A percentile compares a stretch with the other conserved stretches of the same genome.
phyloP scores from a whole-genome alignment of 352 stramenopile species.

The Achlya hypogyna region DNA sequence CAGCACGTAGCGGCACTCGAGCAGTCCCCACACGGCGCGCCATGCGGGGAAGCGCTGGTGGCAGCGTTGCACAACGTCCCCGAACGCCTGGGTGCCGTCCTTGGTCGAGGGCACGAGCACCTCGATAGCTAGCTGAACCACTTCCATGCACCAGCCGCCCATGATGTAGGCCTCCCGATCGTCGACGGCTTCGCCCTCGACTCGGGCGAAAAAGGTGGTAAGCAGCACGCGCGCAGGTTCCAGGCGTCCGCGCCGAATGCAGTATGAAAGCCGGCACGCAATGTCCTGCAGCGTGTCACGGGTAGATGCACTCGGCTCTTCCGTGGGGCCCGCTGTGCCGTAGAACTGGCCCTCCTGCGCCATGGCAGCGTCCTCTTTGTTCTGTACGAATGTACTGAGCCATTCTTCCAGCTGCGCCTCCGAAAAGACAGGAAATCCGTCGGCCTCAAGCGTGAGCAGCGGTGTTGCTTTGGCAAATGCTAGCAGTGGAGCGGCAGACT shows the following conservation, averaged over 20 bases:
- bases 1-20: conserved; percentile 75
- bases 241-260: conserved; percentile 61
- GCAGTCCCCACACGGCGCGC: conserved; percentile 49
- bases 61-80: conserved; percentile 55
- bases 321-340: no score
- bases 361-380: conserved; percentile 35
- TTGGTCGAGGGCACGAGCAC: conserved; percentile 23
- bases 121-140: conserved; percentile 25
- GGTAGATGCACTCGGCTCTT: no score
- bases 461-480: neutral
- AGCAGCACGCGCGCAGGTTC: conserved; percentile 68
- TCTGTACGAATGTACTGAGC: conserved; percentile 46
- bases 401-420: conserved; percentile 71
- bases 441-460: conserved; percentile 23
- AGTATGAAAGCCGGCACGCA: conserved; percentile 49
- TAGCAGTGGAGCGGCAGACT: neutral
- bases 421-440: conserved; percentile 43
- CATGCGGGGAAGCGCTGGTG: conserved; percentile 59
- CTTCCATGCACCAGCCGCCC: conserved; percentile 29
- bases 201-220: conserved; percentile 52
- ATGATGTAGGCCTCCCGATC: conserved; percentile 22
- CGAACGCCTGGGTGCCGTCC: conserved; percentile 70
- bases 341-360: conserved; percentile 49
- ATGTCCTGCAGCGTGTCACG: no score
- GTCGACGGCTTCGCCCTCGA: neutral